phyloP scores from a whole-genome alignment of 805 yeast species.

The Danielozyma ontarioensis region DNA sequence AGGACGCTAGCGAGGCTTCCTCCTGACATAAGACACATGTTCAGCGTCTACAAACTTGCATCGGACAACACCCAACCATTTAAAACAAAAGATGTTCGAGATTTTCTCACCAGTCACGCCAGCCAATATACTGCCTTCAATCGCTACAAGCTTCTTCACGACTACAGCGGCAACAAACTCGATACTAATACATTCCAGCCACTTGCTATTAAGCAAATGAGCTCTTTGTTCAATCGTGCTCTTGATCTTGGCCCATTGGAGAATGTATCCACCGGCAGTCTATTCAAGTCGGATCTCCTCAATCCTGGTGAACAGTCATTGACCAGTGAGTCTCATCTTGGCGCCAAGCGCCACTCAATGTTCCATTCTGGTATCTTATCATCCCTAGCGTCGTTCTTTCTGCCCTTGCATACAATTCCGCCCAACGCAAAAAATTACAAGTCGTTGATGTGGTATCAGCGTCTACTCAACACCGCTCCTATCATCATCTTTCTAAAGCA shows the following conservation, averaged over 20 bases:
- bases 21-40: constrained; percentile 10
- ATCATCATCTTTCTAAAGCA: constrained; percentile 24
- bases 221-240: constrained; percentile 15
- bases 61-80: constrained; percentile 6
- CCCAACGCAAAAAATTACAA: constrained; percentile 6
- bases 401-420: constrained; percentile 14
- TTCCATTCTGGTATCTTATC: constrained; percentile 21
- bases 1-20: constrained; percentile 18
- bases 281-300: constrained; percentile 8
- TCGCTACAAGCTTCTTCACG: constrained; percentile 13
- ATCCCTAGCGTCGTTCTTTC: constrained; percentile 20
- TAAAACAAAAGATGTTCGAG: constrained; percentile 9
- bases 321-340: too few relatives aligned
- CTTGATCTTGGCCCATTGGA: constrained; percentile 11
- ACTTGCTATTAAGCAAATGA: constrained; percentile 11
- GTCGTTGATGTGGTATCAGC: constrained; percentile 25
- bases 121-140: constrained; percentile 15
- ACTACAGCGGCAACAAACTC: constrained; percentile 4
- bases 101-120: constrained; percentile 11
- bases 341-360: constrained; percentile 16
- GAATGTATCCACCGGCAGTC: constrained; percentile 2
- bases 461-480: constrained; percentile 24
- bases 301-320: too few relatives aligned
- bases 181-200: constrained; percentile 19
- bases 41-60: constrained; percentile 15